phyloP scores from a whole-genome alignment of 106 monocot genomes.

The Apostasia ramifera region DNA sequence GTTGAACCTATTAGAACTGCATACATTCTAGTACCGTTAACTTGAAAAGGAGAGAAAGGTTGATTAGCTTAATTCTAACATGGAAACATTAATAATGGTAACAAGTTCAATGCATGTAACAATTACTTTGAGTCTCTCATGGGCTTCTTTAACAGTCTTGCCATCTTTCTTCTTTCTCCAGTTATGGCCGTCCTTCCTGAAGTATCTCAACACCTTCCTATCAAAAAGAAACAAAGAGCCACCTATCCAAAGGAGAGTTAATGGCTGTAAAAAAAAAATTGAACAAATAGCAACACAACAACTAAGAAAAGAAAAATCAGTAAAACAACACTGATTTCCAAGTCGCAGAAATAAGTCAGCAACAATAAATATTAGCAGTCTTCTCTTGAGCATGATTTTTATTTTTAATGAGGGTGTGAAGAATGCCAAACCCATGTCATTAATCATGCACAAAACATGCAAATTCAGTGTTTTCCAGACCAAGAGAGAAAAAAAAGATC shows the following conservation, averaged over 20 bases:
- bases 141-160: slow-evolving; percentile 96
- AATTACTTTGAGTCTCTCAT: slow-evolving; percentile 88
- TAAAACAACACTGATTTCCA: neutral
- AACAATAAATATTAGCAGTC: neutral
- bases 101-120: neutral
- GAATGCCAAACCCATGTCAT: too few species aligned
- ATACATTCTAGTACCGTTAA: too few species aligned
- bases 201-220: slow-evolving; percentile 82
- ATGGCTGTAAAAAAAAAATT: neutral
- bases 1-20: too few species aligned
- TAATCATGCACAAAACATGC: too few species aligned
- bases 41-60: too few species aligned
- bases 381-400: too few species aligned
- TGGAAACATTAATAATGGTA: neutral
- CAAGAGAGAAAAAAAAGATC: too few species aligned
- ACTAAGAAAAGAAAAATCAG: neutral
- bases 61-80: too few species aligned
- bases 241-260: slow-evolving; percentile 18
- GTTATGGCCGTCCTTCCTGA: slow-evolving; percentile 91
- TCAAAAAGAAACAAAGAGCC: slow-evolving; percentile 72
- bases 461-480: too few species aligned
- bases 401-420: too few species aligned
- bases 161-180: slow-evolving; percentile 99
- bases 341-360: neutral
- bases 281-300: neutral